Evolutionary conservation across 768 basidiomycete genomes (phyloP).

Genomic region (Lyophyllum shimeji): DNA sequence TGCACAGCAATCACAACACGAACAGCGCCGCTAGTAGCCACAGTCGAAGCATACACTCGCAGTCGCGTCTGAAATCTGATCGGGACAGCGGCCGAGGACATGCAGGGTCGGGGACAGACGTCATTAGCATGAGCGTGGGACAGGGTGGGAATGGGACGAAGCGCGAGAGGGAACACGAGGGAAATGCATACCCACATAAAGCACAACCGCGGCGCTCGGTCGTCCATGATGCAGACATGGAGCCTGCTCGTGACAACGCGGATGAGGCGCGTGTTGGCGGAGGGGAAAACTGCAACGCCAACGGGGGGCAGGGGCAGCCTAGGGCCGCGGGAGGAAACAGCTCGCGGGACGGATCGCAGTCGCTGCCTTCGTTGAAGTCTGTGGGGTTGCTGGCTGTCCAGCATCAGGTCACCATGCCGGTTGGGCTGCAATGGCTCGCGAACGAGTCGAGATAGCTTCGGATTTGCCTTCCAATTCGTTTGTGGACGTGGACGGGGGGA

Average conservation of each 20-base stretch:
- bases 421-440: slow-evolving; percentile 69
- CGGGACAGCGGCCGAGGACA: slow-evolving; percentile 19
- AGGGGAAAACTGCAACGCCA: slow-evolving; percentile 7
- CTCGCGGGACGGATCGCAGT: slow-evolving; percentile 35
- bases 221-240: slow-evolving; percentile 14
- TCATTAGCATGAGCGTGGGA: slow-evolving; percentile 19
- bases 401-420: slow-evolving; percentile 45
- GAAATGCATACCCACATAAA: slow-evolving; percentile 3
- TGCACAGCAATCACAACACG: slow-evolving; percentile 23
- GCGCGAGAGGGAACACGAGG: slow-evolving; percentile 22
- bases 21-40: slow-evolving; percentile 8
- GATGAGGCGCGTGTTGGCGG: background rate
- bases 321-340: slow-evolving; percentile 13
- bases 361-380: slow-evolving; percentile 72
- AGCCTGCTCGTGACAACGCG: slow-evolving; percentile 13
- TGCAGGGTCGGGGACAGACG: slow-evolving; percentile 20
- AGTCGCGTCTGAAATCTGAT: slow-evolving; percentile 14
- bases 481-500: background rate
- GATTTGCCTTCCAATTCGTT: background rate
- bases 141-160: slow-evolving; percentile 25
- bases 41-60: slow-evolving; percentile 1
- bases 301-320: slow-evolving; percentile 16
- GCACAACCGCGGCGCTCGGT: slow-evolving; percentile 9
- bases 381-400: slow-evolving; percentile 55
- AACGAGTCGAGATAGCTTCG: slow-evolving; percentile 49